Evolutionary conservation across 441 rosid genomes (phyloP).

Genomic region (Isatis lusitanica): DNA sequence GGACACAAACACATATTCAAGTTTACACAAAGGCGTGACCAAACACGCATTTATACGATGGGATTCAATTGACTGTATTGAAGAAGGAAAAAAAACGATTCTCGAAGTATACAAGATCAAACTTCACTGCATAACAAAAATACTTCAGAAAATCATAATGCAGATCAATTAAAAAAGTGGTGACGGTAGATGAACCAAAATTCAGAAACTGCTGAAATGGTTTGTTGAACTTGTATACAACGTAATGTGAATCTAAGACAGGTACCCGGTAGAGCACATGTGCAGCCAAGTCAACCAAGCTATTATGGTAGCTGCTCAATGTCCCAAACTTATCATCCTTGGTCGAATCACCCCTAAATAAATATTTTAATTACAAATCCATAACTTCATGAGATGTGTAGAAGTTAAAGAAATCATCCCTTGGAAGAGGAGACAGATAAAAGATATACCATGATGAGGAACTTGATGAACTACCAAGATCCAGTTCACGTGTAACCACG

Average conservation of each 20-base stretch:
- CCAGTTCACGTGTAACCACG: slow-evolving; percentile 81
- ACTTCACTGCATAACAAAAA: slow-evolving; percentile 9
- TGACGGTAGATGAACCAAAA: slow-evolving; percentile 11
- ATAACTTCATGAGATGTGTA: slow-evolving; percentile 20
- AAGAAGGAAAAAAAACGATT: not conserved
- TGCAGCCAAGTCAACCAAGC: slow-evolving; percentile 85
- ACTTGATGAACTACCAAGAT: slow-evolving; percentile 62
- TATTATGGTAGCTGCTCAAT: slow-evolving; percentile 61
- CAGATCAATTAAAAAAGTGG: not conserved
- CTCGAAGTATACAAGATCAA: slow-evolving; percentile 16
- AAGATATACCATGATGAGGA: slow-evolving; percentile 51
- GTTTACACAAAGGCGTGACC: slow-evolving; percentile 6
- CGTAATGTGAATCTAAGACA: slow-evolving; percentile 13
- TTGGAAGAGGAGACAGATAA: slow-evolving; percentile 29
- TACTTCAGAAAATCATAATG: slow-evolving; percentile 19
- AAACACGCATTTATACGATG: slow-evolving; percentile 12
- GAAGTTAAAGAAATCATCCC: not conserved
- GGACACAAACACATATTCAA: slow-evolving; percentile 18
- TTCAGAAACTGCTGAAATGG: slow-evolving; percentile 18
- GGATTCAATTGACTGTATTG: slow-evolving; percentile 8
- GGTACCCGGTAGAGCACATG: slow-evolving; percentile 74
- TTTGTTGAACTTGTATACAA: not conserved
- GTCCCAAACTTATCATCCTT: slow-evolving; percentile 81
- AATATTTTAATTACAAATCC: slow-evolving; percentile 23
- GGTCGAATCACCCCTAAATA: slow-evolving; percentile 66